These are phyloP conservation scores for Angophora floribunda DNA, from an alignment of 345 rosid species.

Conservation along the genomic window DNA sequence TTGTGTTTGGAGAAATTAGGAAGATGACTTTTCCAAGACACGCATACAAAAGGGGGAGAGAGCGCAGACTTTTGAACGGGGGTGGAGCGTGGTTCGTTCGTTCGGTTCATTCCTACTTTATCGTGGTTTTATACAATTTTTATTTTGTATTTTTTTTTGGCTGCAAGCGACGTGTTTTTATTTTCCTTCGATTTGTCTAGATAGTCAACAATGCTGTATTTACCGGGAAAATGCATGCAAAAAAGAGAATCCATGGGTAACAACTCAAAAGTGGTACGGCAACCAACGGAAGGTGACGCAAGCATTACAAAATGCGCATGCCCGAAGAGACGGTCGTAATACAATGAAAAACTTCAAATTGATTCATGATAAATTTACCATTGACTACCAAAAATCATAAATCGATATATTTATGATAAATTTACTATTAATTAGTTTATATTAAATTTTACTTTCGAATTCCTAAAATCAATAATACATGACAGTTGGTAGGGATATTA, in stretches of 20 bases:
- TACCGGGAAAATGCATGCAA: neutral
- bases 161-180: neutral
- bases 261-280: neutral
- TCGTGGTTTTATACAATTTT: neutral
- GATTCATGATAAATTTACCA: accelerated
- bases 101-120: neutral
- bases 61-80: neutral
- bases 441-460: no score
- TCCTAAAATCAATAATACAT: accelerated
- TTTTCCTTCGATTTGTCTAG: neutral
- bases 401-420: accelerated
- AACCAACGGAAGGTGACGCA: neutral
- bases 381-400: no score
- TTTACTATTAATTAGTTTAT: no score
- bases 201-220: neutral
- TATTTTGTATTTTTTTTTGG: no score
- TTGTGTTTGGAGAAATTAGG: neutral
- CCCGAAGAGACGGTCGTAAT: neutral
- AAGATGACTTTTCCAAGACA: neutral
- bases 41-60: neutral
- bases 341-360: no score
- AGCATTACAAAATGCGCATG: neutral
- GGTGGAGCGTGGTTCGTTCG: neutral
- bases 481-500: accelerated
- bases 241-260: neutral